Percentiles rank a stretch among this genome's conserved stretches.
Conservation (phyloP, 164 flowering plant genomes). For the Euptelea pleiosperma region DNA sequence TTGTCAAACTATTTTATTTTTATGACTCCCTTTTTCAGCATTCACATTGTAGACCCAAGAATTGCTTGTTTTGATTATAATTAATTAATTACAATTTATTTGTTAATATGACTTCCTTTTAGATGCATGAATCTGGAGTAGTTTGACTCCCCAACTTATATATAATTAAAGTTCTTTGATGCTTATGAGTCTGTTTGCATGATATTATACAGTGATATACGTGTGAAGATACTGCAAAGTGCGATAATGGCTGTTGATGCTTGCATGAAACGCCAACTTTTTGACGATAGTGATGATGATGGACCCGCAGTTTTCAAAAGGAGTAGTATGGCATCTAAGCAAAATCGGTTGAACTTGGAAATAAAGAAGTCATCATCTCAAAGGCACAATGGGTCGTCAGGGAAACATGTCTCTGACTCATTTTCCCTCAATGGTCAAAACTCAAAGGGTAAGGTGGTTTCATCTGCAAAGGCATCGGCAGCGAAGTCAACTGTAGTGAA, state of each 20-base stretch:
- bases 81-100: no score
- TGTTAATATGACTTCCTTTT: no score
- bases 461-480: conserved; percentile 26
- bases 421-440: conserved; percentile 40
- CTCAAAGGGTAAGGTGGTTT: conserved; percentile 36
- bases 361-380: conserved; percentile 40
- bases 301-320: conserved; percentile 58
- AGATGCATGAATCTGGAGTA: no score
- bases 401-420: conserved; percentile 25
- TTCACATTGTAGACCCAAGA: no score
- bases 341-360: conserved; percentile 37
- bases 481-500: conserved; percentile 24
- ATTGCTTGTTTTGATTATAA: no score
- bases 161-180: no score
- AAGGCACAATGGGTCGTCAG: conserved; percentile 32
- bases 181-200: no score
- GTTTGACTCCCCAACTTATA: no score
- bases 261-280: conserved; percentile 27
- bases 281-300: conserved; percentile 46
- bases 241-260: conserved; percentile 47
- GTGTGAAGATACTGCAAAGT: conserved; percentile 17
- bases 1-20: no score
- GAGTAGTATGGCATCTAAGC: conserved; percentile 36
- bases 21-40: no score
- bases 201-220: conserved; percentile 15